A percentile compares a stretch with the other conserved stretches of the same genome.
phyloP scores from a whole-genome alignment of 192 early-diverging fungal species.

The Linnemannia exigua region DNA sequence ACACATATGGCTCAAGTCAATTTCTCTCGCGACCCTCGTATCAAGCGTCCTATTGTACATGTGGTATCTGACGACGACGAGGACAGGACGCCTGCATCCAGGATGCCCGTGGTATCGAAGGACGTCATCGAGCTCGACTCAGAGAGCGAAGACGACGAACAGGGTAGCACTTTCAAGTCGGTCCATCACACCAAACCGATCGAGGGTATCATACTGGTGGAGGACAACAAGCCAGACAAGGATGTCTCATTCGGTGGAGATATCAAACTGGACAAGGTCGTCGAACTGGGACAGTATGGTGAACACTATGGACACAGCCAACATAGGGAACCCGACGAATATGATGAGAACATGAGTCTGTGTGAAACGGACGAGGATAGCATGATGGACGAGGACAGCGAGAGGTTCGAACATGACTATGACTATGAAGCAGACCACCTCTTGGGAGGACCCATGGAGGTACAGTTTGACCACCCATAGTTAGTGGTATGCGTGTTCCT shows the following conservation, averaged over 20 bases:
- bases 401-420: slow-evolving; percentile 12
- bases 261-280: background rate
- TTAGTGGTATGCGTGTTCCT: background rate
- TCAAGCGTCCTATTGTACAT: background rate
- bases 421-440: slow-evolving; percentile 29
- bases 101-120: background rate
- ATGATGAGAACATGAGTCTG: background rate
- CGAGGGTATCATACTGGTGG: no score
- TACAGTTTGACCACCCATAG: background rate
- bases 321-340: no score
- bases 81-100: background rate
- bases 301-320: no score
- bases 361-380: no score
- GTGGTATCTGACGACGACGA: background rate
- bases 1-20: background rate
- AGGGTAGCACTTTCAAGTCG: background rate
- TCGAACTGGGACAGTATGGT: background rate
- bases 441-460: slow-evolving; percentile 25
- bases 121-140: background rate
- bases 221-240: background rate
- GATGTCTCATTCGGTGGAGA: background rate
- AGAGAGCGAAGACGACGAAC: background rate
- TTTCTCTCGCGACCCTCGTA: background rate
- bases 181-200: background rate
- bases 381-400: background rate